These are phyloP conservation scores for Geopyxis carbonaria DNA, from an alignment of 495 filamentous ascomycete genomes.

Conservation along the genomic window DNA sequence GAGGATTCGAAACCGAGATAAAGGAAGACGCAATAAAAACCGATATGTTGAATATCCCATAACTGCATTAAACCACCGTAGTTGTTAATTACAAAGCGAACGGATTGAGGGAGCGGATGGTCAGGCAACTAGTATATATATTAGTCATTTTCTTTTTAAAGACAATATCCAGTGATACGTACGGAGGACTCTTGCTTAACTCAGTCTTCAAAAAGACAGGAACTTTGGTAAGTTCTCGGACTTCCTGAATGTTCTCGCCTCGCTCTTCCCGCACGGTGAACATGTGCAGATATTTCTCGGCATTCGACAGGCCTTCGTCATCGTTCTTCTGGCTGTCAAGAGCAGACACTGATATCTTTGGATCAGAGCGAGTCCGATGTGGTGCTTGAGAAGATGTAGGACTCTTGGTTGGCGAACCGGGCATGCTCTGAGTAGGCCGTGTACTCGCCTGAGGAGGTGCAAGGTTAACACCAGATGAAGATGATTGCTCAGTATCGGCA, in stretches of 20 bases:
- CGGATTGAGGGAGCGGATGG: constrained; percentile 92
- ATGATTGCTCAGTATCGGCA: constrained; percentile 16
- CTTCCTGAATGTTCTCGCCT: constrained; percentile 93
- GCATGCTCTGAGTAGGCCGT: constrained; percentile 91
- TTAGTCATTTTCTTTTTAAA: constrained; percentile 26
- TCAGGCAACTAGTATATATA: constrained; percentile 55
- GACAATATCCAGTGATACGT: constrained; percentile 43
- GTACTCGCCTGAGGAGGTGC: constrained; percentile 15
- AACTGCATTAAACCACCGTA: background rate
- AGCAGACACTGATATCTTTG: constrained; percentile 62
- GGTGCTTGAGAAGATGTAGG: constrained; percentile 48
- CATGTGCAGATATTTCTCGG: constrained; percentile 84
- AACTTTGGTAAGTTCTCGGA: constrained; percentile 90
- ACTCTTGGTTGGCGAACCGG: constrained; percentile 70
- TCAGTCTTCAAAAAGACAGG: constrained; percentile 97
- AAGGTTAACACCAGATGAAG: constrained; percentile 9
- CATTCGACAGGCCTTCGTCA: constrained; percentile 38
- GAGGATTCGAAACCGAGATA: no score
- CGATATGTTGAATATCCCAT: constrained; percentile 20
- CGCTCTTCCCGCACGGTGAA: constrained; percentile 85
- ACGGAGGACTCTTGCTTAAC: constrained; percentile 96
- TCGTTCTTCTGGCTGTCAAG: constrained; percentile 56
- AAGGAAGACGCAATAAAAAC: no score
- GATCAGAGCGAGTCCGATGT: constrained; percentile 80
- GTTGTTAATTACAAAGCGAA: constrained; percentile 55